Percentiles rank a stretch among this genome's conserved stretches.
phyloP scores from a whole-genome alignment of 1,284 basidiomycete genomes.

The Fomitopsis schrenkii region DNA sequence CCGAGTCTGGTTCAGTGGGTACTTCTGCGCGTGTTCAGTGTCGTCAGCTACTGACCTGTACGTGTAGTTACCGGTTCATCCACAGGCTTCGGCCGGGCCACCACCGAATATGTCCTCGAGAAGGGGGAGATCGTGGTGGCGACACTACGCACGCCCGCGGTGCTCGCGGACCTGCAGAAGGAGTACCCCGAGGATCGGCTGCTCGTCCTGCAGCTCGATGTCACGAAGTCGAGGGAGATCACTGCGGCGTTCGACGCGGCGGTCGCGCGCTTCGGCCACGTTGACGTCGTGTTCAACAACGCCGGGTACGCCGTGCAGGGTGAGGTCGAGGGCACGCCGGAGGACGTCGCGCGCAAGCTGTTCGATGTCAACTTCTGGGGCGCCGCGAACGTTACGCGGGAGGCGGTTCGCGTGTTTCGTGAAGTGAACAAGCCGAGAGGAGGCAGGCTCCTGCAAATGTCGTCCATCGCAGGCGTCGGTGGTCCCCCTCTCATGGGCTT shows the following conservation, averaged over 20 bases:
- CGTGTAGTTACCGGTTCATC: slow-evolving; percentile 28
- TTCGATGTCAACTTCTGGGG: slow-evolving; percentile 37
- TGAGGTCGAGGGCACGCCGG: slow-evolving; percentile 32
- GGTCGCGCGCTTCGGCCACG: slow-evolving; percentile 31
- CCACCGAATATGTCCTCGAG: slow-evolving; percentile 22
- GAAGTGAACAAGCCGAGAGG: slow-evolving; percentile 30
- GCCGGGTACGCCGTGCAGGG: slow-evolving; percentile 27
- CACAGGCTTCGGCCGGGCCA: slow-evolving; percentile 26
- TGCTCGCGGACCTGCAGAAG: slow-evolving; percentile 18
- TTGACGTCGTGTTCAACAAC: slow-evolving; percentile 44
- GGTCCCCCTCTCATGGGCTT: slow-evolving; percentile 21
- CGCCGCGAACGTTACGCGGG: slow-evolving; percentile 24
- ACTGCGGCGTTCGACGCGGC: slow-evolving; percentile 30
- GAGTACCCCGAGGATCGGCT: slow-evolving; percentile 21
- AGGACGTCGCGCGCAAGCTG: slow-evolving; percentile 24
- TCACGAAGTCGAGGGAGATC: slow-evolving; percentile 28
- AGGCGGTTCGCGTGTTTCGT: slow-evolving; percentile 31
- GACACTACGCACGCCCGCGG: slow-evolving; percentile 25
- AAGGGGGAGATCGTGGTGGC: slow-evolving; percentile 28
- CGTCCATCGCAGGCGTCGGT: slow-evolving; percentile 12
- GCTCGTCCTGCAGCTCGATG: slow-evolving; percentile 35
- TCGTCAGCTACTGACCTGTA: neutral
- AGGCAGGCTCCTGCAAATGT: slow-evolving; percentile 27
- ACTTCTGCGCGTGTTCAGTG: neutral
- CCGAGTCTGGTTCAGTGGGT: neutral